These are phyloP conservation scores for Delonix regia DNA, from an alignment of 306 rosid species.

Conservation along the genomic window DNA sequence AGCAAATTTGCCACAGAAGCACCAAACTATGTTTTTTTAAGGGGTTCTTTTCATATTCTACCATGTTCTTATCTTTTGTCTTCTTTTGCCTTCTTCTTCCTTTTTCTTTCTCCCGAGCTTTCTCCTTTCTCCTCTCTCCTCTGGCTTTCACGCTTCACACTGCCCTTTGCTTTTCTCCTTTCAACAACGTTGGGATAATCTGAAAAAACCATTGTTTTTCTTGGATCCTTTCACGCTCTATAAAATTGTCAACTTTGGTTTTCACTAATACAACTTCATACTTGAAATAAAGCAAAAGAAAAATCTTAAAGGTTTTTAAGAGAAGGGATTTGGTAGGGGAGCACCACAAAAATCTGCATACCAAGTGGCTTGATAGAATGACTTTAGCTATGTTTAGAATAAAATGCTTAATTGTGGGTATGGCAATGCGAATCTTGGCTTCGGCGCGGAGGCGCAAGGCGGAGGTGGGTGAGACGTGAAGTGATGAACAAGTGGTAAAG, in stretches of 20 bases:
- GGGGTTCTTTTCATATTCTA: too few species aligned
- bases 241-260: background rate
- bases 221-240: background rate
- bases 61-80: too few species aligned
- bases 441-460: conserved; percentile 59
- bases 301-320: background rate
- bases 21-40: too few species aligned
- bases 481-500: conserved; percentile 48
- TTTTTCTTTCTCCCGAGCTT: too few species aligned
- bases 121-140: too few species aligned
- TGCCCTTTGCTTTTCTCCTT: too few species aligned
- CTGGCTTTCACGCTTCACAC: too few species aligned
- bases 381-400: conserved; percentile 88
- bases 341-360: conserved; percentile 27
- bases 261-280: background rate
- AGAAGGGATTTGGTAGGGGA: background rate
- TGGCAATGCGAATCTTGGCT: conserved; percentile 84
- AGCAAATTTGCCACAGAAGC: too few species aligned
- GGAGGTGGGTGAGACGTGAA: conserved; percentile 53
- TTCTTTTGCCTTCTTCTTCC: too few species aligned
- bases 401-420: conserved; percentile 91
- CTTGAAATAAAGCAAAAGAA: background rate
- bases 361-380: conserved; percentile 93
- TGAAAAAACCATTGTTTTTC: background rate
- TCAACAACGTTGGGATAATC: too few species aligned